Base-by-base conservation (phyloP, 305 asterid species). In the Solanum hybrid region DNA sequence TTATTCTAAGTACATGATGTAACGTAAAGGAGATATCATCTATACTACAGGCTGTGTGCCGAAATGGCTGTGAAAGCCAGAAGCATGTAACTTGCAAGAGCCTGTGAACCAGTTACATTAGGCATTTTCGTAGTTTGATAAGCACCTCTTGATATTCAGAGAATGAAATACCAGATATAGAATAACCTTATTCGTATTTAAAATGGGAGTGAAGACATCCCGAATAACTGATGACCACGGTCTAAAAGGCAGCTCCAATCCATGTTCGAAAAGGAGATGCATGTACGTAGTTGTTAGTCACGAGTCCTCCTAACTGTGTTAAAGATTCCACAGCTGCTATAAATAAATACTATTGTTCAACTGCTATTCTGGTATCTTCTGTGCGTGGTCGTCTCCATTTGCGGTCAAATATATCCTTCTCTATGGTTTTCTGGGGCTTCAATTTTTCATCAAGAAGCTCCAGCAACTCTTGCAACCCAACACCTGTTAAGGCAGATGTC, bases 341-440 rank as follows among this genome's bases (percentile, higher is more conserved):
- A 64, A 64, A 8, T 46, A 57, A 6, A 11, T 88, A 75, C 92
- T 94, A 94, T 82, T 89, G 94, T 88, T 90, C 93, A 90, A 89
- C 89, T 76, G 96, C 95, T 76, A 91, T 37, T 51, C 91, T 90
- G 20, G 74, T 85, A 83, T 95, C 97, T 88, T 95, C 95, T 73
- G 86, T 26, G 51, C 94, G 94, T 2, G 97, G 96, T 0, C 98
- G 98, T 93, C 99, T 93, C 99, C 99, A 97, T 91, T 97, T 97
- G 11, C 95, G 95, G 83, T 95, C 91, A 89, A 93, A 95, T 80
- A 95, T 88, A 90, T 92, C 91, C 89, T 93, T 91, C 89, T 94
- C 96, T 3, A 90, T 88, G 74, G 91, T 93, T 36, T 86, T 90
- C 89, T 84, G 76, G 73, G 90, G 87, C 84, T 91, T 92, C 88